Conservation (phyloP, 2,329 filamentous ascomycete species). For the Endoconidiophora polonica region DNA sequence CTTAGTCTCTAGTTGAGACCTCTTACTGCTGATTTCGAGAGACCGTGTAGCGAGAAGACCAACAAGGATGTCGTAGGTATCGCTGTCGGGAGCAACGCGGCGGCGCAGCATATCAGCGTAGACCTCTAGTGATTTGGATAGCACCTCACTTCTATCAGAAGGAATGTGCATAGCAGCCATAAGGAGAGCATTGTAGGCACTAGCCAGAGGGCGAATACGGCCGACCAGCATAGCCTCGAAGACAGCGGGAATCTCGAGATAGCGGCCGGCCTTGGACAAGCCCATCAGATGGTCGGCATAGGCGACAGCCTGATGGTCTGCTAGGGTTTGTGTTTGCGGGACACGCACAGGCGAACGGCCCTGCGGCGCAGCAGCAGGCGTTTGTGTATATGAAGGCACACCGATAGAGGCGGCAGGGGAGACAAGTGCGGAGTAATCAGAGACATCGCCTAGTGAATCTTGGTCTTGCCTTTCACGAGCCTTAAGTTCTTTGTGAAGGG, state of each 20-base stretch:
- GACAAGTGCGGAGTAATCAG: constrained; percentile 23
- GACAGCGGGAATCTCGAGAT: constrained; percentile 73
- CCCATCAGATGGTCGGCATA: constrained; percentile 67
- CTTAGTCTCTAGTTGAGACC: constrained; percentile 61
- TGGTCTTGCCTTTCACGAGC: constrained; percentile 25
- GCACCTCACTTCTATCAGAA: constrained; percentile 61
- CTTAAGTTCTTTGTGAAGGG: constrained; percentile 63
- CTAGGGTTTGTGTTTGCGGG: constrained; percentile 35
- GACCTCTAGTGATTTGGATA: constrained; percentile 82
- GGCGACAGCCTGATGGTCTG: constrained; percentile 46
- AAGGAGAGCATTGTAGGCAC: constrained; percentile 84
- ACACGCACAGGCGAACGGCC: constrained; percentile 31
- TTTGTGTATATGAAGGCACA: constrained; percentile 21
- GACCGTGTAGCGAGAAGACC: constrained; percentile 66
- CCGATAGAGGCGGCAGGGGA: constrained; percentile 17
- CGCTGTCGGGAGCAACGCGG: constrained; percentile 61
- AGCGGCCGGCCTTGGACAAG: constrained; percentile 54
- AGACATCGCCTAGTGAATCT: constrained; percentile 27
- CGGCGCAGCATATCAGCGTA: constrained; percentile 93
- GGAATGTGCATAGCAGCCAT: constrained; percentile 72
- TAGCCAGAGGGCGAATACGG: constrained; percentile 62
- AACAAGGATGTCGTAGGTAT: constrained; percentile 79
- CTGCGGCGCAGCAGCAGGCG: constrained; percentile 25
- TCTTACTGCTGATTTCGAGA: constrained; percentile 58
- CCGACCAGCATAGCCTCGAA: constrained; percentile 82